Conservation (phyloP, 192 early-diverging fungal genomes). For the Coemansia asiatica region DNA sequence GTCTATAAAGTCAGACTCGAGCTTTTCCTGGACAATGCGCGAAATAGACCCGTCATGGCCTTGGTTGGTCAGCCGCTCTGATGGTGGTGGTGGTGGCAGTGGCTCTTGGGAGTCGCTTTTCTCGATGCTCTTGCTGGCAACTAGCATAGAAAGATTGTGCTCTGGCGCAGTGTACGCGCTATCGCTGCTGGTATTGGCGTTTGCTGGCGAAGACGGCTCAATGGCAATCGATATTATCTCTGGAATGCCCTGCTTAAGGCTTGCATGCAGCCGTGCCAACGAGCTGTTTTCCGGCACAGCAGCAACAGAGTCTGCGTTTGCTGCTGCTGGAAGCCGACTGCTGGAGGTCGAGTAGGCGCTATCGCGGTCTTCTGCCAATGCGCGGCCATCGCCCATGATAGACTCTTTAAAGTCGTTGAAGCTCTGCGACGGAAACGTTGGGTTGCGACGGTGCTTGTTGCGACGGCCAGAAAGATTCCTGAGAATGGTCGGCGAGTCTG, state of each 20-base stretch:
- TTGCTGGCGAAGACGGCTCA: slow-evolving; percentile 6
- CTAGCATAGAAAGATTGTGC: neutral
- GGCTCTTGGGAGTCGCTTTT: neutral
- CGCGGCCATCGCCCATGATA: neutral
- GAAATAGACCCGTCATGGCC: slow-evolving; percentile 49
- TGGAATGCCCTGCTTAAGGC: neutral
- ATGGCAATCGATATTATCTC: slow-evolving; percentile 1
- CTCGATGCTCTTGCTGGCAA: neutral
- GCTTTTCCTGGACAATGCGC: slow-evolving; percentile 37
- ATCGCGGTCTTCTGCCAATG: neutral
- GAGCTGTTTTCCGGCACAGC: slow-evolving; percentile 14
- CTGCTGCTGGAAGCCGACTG: slow-evolving; percentile 6
- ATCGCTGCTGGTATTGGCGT: slow-evolving; percentile 21
- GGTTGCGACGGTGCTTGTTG: slow-evolving; percentile 27
- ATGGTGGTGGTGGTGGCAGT: too few species aligned
- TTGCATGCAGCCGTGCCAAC: slow-evolving; percentile 11
- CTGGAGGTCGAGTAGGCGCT: slow-evolving; percentile 3
- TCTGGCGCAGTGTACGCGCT: slow-evolving; percentile 9
- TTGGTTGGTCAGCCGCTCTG: slow-evolving; percentile 30
- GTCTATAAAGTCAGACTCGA: slow-evolving; percentile 32
- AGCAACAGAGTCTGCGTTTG: neutral
- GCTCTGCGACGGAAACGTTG: slow-evolving; percentile 27
- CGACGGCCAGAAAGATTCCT: slow-evolving; percentile 17
- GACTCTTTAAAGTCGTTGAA: slow-evolving; percentile 10
- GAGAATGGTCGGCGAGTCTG: slow-evolving; percentile 45